Evolutionary conservation across 495 filamentous ascomycete species (phyloP).

Genomic region (Neurospora sp.): DNA sequence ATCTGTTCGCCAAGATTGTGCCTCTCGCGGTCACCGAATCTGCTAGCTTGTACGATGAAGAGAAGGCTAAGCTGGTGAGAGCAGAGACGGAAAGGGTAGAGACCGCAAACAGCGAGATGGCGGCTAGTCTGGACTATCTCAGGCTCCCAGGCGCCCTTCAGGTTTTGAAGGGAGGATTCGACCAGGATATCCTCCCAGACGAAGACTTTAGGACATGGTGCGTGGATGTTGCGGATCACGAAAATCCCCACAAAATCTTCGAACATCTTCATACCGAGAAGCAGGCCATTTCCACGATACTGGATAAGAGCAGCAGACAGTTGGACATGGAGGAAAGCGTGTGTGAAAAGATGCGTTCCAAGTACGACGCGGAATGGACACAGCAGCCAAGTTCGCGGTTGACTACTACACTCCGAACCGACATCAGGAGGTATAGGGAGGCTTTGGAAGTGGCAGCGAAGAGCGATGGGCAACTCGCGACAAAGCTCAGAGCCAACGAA

Average conservation of each 20-base stretch:
- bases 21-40: slow-evolving; percentile 95
- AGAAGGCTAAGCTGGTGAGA: slow-evolving; percentile 90
- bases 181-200: slow-evolving; percentile 79
- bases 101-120: slow-evolving; percentile 88
- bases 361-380: slow-evolving; percentile 93
- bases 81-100: slow-evolving; percentile 91
- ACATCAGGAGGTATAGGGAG: slow-evolving; percentile 75
- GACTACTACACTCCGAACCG: slow-evolving; percentile 75
- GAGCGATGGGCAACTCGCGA: slow-evolving; percentile 78
- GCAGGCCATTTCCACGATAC: slow-evolving; percentile 51
- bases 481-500: slow-evolving; percentile 74
- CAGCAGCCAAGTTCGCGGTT: slow-evolving; percentile 89
- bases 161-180: slow-evolving; percentile 84
- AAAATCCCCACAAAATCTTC: slow-evolving; percentile 60
- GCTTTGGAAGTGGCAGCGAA: slow-evolving; percentile 81
- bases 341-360: slow-evolving; percentile 98
- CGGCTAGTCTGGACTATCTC: slow-evolving; percentile 85
- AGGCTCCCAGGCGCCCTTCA: slow-evolving; percentile 83
- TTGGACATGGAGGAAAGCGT: slow-evolving; percentile 94
- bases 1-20: slow-evolving; percentile 94
- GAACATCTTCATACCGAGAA: slow-evolving; percentile 70
- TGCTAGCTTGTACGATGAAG: slow-evolving; percentile 94
- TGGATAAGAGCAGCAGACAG: slow-evolving; percentile 76
- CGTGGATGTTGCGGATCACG: slow-evolving; percentile 76
- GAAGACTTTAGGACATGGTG: slow-evolving; percentile 92